A percentile compares a stretch with the other conserved stretches of the same genome.
Conservation (phyloP, 495 filamentous ascomycete genomes). For the Penicillium cataractarum region DNA sequence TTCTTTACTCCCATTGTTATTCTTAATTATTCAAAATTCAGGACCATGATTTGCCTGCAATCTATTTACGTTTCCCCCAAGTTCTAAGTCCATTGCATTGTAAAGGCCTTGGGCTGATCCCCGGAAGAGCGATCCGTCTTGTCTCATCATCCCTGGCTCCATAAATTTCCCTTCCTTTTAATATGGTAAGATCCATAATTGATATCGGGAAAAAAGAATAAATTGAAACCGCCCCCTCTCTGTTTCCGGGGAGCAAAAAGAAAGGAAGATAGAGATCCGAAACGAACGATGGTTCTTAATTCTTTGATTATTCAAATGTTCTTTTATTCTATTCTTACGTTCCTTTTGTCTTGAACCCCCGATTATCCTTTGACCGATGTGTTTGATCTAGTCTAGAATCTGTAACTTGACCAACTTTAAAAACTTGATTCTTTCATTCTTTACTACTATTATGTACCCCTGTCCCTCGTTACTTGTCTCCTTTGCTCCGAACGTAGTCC, state of each 20-base stretch:
- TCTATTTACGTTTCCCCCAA: not conserved
- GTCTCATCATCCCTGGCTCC: slow-evolving; percentile 12
- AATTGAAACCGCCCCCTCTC: not conserved
- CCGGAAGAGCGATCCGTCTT: slow-evolving; percentile 14
- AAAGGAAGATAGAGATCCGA: not conserved
- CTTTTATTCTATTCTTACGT: not conserved
- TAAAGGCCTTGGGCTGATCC: slow-evolving; percentile 8
- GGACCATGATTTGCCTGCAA: not conserved
- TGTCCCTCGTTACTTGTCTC: too few relatives aligned
- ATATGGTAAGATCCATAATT: not conserved
- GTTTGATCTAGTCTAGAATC: slow-evolving; percentile 1
- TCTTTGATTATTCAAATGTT: not conserved
- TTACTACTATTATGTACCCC: not conserved
- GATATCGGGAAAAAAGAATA: not conserved
- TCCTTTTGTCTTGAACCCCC: not conserved
- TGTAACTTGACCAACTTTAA: not conserved
- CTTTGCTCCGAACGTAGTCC: slow-evolving; percentile 9
- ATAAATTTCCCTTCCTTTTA: not conserved
- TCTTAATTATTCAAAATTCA: not conserved
- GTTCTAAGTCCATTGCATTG: not conserved
- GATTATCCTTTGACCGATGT: not conserved
- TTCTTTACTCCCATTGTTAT: not conserved
- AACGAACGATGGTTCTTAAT: not conserved
- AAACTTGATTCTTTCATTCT: not conserved
- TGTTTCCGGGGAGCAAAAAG: not conserved